Evolutionary conservation across 2,329 filamentous ascomycete genomes (phyloP), one percentile per base, ranked within the genome.

Genomic region (Arthrobotrys pseudoclavata): DNA sequence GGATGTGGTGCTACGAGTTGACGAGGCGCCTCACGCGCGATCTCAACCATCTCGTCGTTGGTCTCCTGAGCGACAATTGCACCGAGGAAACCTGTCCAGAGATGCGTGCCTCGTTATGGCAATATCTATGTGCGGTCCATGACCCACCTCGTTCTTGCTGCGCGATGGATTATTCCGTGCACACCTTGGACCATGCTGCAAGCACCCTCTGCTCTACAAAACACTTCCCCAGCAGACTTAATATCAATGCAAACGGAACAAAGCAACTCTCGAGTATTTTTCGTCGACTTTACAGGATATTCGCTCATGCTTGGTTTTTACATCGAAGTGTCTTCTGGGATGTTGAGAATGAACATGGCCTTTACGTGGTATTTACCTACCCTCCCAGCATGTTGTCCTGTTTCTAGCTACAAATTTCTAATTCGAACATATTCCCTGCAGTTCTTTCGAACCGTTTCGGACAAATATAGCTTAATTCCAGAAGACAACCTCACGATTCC

Each of bases 71-170:
- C 83, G 96, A 98, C 84, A 88, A 87, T 50, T 99, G 96, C 85
- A 97, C 93, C 76, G 89, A 92, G 13, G 87, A 88, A 79, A 97
- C 96, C 0, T 99, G 96, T 82, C 94, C 94, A 34, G 96, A 99
- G 85, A 99, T 99, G 96, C 94, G 96, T 82, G 96, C 96, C 1
- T 96, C 92, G 31, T 95, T 99, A 86, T 99, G 96, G 96, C 96
- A 99, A 85, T 99, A 98, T 82, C 89, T 99, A 57, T 99, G 96
- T 85, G 96, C 96, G 62, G 96, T 98, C 2, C 96, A 99, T 83
- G 95, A 98, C 83, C 92, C 94, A 61, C 96, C 96, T 60, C 98
- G 98, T 85, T 92, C 91, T 82, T 99, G 96, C 86, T 97, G 95
- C 84, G 96, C 96, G 63, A 97, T 99, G 82, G 96, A 99, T 85